A percentile compares a stretch with the other conserved stretches of the same genome.
Evolutionary conservation across 768 basidiomycete genomes (phyloP).

Genomic region (Hemileccinum impolitum): DNA sequence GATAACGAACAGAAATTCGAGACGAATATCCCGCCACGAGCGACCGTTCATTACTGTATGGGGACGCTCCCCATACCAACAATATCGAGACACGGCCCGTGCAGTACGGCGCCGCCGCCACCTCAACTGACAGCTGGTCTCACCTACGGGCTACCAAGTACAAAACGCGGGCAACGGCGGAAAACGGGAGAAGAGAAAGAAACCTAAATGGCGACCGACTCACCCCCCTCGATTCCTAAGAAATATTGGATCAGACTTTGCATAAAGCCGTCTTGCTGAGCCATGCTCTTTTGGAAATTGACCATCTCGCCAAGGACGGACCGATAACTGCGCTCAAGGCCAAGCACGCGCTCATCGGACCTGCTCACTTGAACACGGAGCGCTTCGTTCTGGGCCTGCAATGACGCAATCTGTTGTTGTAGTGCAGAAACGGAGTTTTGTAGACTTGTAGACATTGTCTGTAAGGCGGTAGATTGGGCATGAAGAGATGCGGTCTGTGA

Average conservation of each 20-base stretch:
- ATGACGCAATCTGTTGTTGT: conserved; percentile 28
- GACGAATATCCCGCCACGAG: not conserved
- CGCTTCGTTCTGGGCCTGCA: conserved; percentile 29
- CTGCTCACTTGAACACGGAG: conserved; percentile 30
- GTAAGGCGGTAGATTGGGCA: conserved; percentile 31
- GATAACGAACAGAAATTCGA: not conserved
- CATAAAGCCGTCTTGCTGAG: conserved; percentile 82
- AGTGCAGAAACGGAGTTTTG: conserved; percentile 25
- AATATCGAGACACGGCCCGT: not conserved
- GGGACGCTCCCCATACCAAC: not conserved
- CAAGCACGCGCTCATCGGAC: conserved; percentile 52
- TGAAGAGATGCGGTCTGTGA: conserved; percentile 34
- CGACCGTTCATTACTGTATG: not conserved
- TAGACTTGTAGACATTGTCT: conserved; percentile 28
- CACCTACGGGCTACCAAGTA: not conserved
- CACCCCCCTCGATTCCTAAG: conserved; percentile 63
- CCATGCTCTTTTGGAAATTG: conserved; percentile 68
- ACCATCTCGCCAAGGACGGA: conserved; percentile 70
- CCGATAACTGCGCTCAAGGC: conserved; percentile 62
- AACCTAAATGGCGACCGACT: conserved; percentile 26
- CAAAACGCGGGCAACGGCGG: too few relatives aligned
- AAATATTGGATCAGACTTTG: conserved; percentile 81
- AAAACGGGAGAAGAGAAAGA: not conserved
- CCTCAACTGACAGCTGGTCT: not conserved
- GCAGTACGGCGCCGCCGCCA: not conserved